Percentiles rank a stretch among this genome's conserved stretches.
Conservation (phyloP, 768 basidiomycete genomes). For the Xerocomellus chrysenteron region DNA sequence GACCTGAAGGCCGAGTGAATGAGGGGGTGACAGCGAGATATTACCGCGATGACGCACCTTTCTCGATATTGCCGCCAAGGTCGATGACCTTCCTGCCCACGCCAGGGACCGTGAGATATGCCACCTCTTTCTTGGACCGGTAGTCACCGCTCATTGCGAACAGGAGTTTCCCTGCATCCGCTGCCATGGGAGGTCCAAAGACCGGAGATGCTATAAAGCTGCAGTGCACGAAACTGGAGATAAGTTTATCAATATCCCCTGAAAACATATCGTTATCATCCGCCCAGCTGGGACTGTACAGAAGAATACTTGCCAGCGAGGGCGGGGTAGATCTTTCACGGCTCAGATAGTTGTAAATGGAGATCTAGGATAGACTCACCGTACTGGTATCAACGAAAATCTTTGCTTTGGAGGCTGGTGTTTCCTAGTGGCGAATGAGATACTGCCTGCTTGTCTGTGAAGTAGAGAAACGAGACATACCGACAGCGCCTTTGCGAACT, state of each 20-base stretch:
- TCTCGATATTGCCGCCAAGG: constrained; percentile 83
- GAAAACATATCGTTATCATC: background rate
- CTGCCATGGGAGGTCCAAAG: constrained; percentile 68
- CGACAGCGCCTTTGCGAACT: constrained; percentile 58
- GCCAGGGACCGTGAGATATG: constrained; percentile 75
- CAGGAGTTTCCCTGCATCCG: constrained; percentile 63
- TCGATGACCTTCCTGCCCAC: constrained; percentile 77
- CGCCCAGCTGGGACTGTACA: background rate
- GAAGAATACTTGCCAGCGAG: constrained; percentile 40
- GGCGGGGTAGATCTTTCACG: constrained; percentile 52
- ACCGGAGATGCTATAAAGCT: constrained; percentile 76
- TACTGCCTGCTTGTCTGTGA: background rate
- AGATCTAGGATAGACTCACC: constrained; percentile 40
- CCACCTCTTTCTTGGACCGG: constrained; percentile 78
- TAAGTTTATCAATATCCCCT: constrained; percentile 69
- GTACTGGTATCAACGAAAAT: constrained; percentile 88
- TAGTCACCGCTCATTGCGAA: constrained; percentile 79
- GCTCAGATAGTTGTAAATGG: constrained; percentile 6
- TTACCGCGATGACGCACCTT: constrained; percentile 45
- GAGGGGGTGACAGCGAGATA: background rate
- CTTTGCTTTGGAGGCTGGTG: constrained; percentile 50
- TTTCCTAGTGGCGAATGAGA: constrained; percentile 30
- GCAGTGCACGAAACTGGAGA: constrained; percentile 57
- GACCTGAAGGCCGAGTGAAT: constrained; percentile 39
- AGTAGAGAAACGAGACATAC: constrained; percentile 34